These are phyloP conservation scores for Nannochloropsis gaditana DNA, from an alignment of 108 stramenopile species.

Conservation along the genomic window DNA sequence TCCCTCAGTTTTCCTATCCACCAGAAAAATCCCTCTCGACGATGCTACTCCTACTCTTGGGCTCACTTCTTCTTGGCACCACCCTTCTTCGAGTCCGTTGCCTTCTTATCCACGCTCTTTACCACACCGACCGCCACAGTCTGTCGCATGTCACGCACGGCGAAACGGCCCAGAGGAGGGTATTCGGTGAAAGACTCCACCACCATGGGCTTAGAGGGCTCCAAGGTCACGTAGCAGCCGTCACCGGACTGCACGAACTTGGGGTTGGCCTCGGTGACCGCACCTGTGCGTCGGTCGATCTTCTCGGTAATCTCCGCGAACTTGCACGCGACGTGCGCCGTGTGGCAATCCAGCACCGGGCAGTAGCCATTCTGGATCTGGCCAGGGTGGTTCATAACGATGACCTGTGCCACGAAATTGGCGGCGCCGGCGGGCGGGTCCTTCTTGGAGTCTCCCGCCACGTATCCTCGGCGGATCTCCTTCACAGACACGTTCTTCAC, in stretches of 20 bases:
- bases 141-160: slow-evolving; percentile 75
- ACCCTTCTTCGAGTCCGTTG: slow-evolving; percentile 36
- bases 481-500: slow-evolving; percentile 79
- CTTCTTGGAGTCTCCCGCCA: slow-evolving; percentile 69
- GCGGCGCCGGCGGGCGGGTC: slow-evolving; percentile 64
- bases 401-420: slow-evolving; percentile 75
- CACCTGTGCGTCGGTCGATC: slow-evolving; percentile 82
- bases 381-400: slow-evolving; percentile 85
- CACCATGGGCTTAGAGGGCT: slow-evolving; percentile 81
- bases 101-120: slow-evolving; percentile 69
- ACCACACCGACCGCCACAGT: slow-evolving; percentile 86
- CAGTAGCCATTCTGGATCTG: slow-evolving; percentile 74
- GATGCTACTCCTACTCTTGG: neutral
- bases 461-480: slow-evolving; percentile 79
- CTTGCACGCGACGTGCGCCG: slow-evolving; percentile 91
- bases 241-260: slow-evolving; percentile 79
- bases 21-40: too few species aligned
- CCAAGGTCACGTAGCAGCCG: slow-evolving; percentile 74
- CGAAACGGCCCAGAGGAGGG: slow-evolving; percentile 93
- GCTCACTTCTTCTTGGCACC: slow-evolving; percentile 54
- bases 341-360: slow-evolving; percentile 89
- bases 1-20: too few species aligned
- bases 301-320: slow-evolving; percentile 73
- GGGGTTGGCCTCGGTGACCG: slow-evolving; percentile 75
- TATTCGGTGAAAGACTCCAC: slow-evolving; percentile 86